Evolutionary conservation across 2,329 filamentous ascomycete species (phyloP), one percentile per base, ranked within the genome.

Genomic region (Fusarium ambrosium): DNA sequence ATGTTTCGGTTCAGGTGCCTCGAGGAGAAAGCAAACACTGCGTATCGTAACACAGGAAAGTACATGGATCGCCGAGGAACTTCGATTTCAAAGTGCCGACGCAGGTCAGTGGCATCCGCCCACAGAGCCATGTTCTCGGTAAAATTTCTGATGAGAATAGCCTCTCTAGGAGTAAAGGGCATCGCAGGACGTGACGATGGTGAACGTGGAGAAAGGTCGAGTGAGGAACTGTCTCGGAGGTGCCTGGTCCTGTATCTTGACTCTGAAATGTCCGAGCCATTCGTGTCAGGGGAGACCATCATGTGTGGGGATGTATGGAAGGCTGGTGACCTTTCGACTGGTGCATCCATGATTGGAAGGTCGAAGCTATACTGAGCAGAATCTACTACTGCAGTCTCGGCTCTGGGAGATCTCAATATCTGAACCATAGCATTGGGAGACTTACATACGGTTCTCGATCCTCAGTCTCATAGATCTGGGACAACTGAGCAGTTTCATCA

Each of bases 31-130:
- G 72, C 69, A 45, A 68, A 74, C 2, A 74, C 72, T 2, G 72
- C 69, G 20, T 74, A 70, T 9, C 72, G 64, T n/a, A 74, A 39
- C 4, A 74, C 72, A 5, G 72, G 72, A 45, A 71, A 74, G 32
- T 60, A 62, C 20, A 74, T 58, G 2, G 69, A 51, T 36, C 72
- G 62, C 1, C 69, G 64, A 18, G 72, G 72, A 5, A 74, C 72
- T 55, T 74, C 72, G 24, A 74, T 62, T 53, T 74, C 72, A 39
- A 74, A 74, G 45, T 74, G 69, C 1, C 72, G 72, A 22, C 63
- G 68, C 29, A 74, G 14, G 34, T 74, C 72, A 7, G 72, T 74
- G 2, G 66, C 62, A 18, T 74, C 72, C 24, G 72, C 55, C 55
- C 55, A 59, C 4, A 59, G 20, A 24, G 55, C 55, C 55, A 59